phyloP scores from a whole-genome alignment of 2,329 filamentous ascomycete species.

The Coniochaeta sp. region DNA sequence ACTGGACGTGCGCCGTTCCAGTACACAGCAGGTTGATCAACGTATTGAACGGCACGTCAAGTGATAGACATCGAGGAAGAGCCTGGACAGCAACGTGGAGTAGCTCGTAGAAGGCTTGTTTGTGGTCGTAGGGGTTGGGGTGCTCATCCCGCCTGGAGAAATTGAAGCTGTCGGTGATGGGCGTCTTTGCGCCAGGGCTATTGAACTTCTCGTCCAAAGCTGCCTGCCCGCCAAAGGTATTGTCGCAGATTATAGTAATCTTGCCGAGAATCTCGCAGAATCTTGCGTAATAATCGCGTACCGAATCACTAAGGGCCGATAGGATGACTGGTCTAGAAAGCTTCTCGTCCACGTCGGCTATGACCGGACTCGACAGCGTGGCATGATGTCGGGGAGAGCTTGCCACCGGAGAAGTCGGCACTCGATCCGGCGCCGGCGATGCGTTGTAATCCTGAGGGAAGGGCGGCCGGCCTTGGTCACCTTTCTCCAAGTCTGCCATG shows the following conservation, averaged over 20 bases:
- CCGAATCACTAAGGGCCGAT: slow-evolving; percentile 62
- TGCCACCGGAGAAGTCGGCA: slow-evolving; percentile 40
- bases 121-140: slow-evolving; percentile 66
- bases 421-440: slow-evolving; percentile 31
- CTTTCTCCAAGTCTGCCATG: slow-evolving; percentile 86
- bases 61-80: slow-evolving; percentile 84
- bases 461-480: slow-evolving; percentile 67
- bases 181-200: slow-evolving; percentile 82
- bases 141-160: slow-evolving; percentile 80
- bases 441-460: slow-evolving; percentile 66
- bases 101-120: slow-evolving; percentile 91
- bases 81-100: slow-evolving; percentile 94
- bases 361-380: slow-evolving; percentile 17
- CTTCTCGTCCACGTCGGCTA: slow-evolving; percentile 47
- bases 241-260: slow-evolving; percentile 93
- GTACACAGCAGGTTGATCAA: slow-evolving; percentile 94
- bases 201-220: slow-evolving; percentile 93
- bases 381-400: slow-evolving; percentile 25
- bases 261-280: slow-evolving; percentile 96
- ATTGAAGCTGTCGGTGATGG: slow-evolving; percentile 88
- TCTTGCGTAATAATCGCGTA: slow-evolving; percentile 77
- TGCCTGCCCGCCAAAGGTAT: slow-evolving; percentile 93
- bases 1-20: slow-evolving; percentile 90
- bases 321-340: slow-evolving; percentile 60
- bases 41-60: slow-evolving; percentile 86